Evolutionary conservation across 148 eudicot species (phyloP), one percentile per base, ranked within the genome.

Genomic region (Euryodendron excelsum): DNA sequence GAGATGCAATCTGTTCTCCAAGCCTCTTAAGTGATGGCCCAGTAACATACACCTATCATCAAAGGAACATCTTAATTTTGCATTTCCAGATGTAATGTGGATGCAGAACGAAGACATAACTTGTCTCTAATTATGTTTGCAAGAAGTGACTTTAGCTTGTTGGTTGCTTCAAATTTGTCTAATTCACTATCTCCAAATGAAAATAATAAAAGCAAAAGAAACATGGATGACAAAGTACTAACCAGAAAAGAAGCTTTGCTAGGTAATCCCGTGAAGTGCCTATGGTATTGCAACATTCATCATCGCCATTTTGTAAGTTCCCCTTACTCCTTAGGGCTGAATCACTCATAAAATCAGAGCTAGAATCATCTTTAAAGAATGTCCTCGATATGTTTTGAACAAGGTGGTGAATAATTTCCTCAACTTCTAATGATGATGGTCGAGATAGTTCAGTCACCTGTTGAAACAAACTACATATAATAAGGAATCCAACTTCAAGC

Each of bases 171-270:
- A 41, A 9, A 55, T 33, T 18, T 14, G 55, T 14, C 45, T 8
- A 53, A 28, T 50, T 18, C 15, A 73, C 44, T 34, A 28, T n/a
- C 39, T 62, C 37, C 18, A 28, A 25, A 31, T 12, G 17, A 44
- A 45, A 28, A 69, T 69, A 27, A 44, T 25, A 23, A 27, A 37
- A 25, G 65, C 77, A 73, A 33, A 0, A 23, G 25, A 25, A 37
- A 50, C 25, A 53, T 2, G 28, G 28, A 58, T 31, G 55, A 60
- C 14, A 48, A 45, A 59, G 50, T 23, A 86, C 91, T 62, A 14
- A 93, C 98, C 98, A 94, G 87, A 94, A 94, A 68, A 94, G 93
- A 71, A 94, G 91, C 82, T 94, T 92, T 21, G 94, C 96, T 65
- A 94, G 90, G 79, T 92, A 90, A 83, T 94, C 98, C 76, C 96